These are phyloP conservation scores for Xylaria sp. DNA, from an alignment of 2,329 filamentous ascomycete species.

Conservation along the genomic window DNA sequence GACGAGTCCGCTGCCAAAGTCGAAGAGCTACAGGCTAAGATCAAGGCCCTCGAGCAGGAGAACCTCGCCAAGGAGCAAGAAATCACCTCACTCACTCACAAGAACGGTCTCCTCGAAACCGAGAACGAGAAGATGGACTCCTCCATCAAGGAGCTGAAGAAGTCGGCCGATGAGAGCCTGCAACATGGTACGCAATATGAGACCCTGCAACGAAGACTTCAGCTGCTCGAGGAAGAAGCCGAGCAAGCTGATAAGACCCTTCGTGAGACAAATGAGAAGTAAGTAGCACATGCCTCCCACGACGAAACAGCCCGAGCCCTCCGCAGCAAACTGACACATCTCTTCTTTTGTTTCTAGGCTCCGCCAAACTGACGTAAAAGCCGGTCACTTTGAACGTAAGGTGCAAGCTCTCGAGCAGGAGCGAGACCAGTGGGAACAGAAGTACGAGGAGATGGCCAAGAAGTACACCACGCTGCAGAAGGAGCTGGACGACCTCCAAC, in stretches of 20 bases:
- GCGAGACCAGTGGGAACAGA: constrained; percentile 93
- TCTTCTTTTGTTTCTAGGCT: constrained; percentile 68
- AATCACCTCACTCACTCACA: constrained; percentile 95
- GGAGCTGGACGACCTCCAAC: constrained; percentile 77
- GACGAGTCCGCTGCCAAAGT: constrained; percentile 84
- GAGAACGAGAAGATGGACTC: constrained; percentile 94
- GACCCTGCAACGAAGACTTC: constrained; percentile 87
- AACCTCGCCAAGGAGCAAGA: constrained; percentile 97
- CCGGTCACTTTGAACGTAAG: constrained; percentile 99
- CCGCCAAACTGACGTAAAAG: constrained; percentile 98
- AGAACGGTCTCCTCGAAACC: constrained; percentile 87
- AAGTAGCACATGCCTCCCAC: constrained; percentile 55
- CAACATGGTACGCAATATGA: constrained; percentile 91
- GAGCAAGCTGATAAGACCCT: constrained; percentile 96
- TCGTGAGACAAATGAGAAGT: constrained; percentile 99
- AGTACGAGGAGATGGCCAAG: constrained; percentile 97
- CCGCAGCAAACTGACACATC: constrained; percentile 15
- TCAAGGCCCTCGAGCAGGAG: constrained; percentile 94
- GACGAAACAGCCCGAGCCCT: neutral
- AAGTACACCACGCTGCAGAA: constrained; percentile 92
- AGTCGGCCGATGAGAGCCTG: constrained; percentile 81
- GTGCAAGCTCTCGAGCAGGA: constrained; percentile 94
- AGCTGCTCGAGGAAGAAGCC: constrained; percentile 97
- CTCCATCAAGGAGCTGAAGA: constrained; percentile 87
- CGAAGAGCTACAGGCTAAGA: constrained; percentile 86